Percentiles rank a stretch among this genome's conserved stretches.
phyloP scores from a whole-genome alignment of 139 green algal genomes.

The Tetraselmis chui region DNA sequence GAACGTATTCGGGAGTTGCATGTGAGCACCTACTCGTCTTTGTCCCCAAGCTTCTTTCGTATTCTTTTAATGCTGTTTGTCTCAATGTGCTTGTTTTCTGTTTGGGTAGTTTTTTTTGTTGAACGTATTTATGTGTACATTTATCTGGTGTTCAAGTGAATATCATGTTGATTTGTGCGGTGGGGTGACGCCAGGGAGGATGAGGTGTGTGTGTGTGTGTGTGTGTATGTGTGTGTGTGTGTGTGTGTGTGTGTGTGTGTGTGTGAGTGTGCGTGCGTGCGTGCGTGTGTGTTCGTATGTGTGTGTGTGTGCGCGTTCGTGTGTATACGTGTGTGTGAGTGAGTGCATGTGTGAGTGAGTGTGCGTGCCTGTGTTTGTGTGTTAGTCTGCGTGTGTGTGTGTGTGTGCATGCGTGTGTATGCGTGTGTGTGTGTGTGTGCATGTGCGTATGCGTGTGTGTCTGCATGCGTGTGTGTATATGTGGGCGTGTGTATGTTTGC shows the following conservation, averaged over 20 bases:
- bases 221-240: background rate
- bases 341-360: background rate
- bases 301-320: background rate
- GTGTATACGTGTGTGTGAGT: background rate
- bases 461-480: background rate
- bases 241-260: background rate
- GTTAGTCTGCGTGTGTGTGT: background rate
- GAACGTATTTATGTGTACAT: no score
- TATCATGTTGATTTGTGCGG: no score
- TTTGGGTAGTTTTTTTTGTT: no score
- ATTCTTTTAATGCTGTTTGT: no score
- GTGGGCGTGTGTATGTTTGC: background rate
- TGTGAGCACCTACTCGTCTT: no score
- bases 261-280: background rate
- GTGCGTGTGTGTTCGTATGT: background rate
- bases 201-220: background rate
- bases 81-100: no score
- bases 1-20: no score
- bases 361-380: background rate
- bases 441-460: background rate
- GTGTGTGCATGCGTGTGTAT: background rate
- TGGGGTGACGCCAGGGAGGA: no score
- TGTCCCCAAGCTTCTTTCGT: no score
- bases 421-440: no score
- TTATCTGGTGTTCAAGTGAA: no score